These are phyloP conservation scores for Lichtheimia ornata DNA, from an alignment of 371 early-diverging fungal species.

Conservation along the genomic window DNA sequence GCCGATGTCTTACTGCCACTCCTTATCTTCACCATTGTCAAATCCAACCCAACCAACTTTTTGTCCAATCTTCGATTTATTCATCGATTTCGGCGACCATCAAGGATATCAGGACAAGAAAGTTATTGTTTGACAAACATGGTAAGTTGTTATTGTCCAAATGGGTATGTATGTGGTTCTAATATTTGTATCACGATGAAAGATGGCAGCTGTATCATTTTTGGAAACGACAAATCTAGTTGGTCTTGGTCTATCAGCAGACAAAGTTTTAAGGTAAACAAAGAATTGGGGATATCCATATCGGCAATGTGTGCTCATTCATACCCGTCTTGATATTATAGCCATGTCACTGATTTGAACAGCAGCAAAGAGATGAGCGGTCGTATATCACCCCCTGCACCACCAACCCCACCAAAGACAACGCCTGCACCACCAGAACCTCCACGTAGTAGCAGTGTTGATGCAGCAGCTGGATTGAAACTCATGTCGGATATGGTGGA, in stretches of 20 bases:
- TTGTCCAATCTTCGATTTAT: slow-evolving; percentile 64
- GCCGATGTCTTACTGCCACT: slow-evolving; percentile 71
- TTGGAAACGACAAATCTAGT: slow-evolving; percentile 50
- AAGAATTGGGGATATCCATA: too few species aligned
- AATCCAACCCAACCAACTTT: slow-evolving; percentile 67
- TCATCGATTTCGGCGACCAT: slow-evolving; percentile 51
- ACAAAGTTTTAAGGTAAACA: slow-evolving; percentile 36
- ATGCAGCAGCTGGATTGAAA: slow-evolving; percentile 29
- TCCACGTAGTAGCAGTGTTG: slow-evolving; percentile 1
- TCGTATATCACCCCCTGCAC: not conserved
- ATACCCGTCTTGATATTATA: slow-evolving; percentile 6
- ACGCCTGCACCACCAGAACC: not conserved
- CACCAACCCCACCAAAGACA: slow-evolving; percentile 5
- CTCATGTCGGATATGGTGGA: slow-evolving; percentile 48
- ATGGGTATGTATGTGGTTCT: not conserved
- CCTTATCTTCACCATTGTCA: slow-evolving; percentile 68
- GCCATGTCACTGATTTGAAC: slow-evolving; percentile 36
- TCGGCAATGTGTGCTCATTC: slow-evolving; percentile 5
- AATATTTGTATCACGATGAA: not conserved
- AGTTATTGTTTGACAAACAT: slow-evolving; percentile 57
- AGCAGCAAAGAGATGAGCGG: too few species aligned
- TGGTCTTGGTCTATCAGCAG: slow-evolving; percentile 50
- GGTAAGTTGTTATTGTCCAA: slow-evolving; percentile 15
- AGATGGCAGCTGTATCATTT: slow-evolving; percentile 51
- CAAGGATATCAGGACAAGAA: slow-evolving; percentile 47